Evolutionary conservation across 2,329 filamentous ascomycete genomes (phyloP), one percentile per base, ranked within the genome.

Genomic region (Grosmannia huntii): DNA sequence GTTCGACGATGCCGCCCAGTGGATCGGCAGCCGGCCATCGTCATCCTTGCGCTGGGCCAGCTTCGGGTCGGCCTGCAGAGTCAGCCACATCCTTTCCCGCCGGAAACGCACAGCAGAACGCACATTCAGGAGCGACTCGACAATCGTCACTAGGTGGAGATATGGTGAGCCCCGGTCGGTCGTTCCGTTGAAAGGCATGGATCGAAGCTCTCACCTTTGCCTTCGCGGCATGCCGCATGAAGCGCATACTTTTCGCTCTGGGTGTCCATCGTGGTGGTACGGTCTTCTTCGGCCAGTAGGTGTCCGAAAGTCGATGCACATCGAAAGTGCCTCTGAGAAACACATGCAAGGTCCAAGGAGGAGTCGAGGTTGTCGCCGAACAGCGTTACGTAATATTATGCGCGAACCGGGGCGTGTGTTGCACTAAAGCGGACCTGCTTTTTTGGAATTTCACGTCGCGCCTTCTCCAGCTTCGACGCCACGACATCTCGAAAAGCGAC

Each of bases 1-100:
- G 69, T 94, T 95, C 70, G 88, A 87, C 25, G 91, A 94, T 2
- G 84, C 83, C 0, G 94, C 92, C 94, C 94, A 99, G 76, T 99
- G 94, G 59, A 97, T 84, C 2, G 94, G 86, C 44, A 96, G 81
- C 51, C 94, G 88, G 19, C 90, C 89, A 70, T 99, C 94, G 54
- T 89, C 86, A 67, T 99, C 94, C 66, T 84, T 83, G 59, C 72
- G 72, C 53, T 75, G 77, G 28, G 89, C 85, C 46, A 95, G 81
- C 66, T 88, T 91, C 2, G 88, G 85, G 67, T 95, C 90, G 64
- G 85, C 83, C 86, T 92, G 58, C 3, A 25, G 12, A 21, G 25
- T 48, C 23, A 55, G 38, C 33, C 53, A n/a, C 5, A 44, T 7
- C 1, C 51, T 38, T 23, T 23, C 38, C 53, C 58, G 11, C 38